A percentile compares a stretch with the other conserved stretches of the same genome.
phyloP scores from a whole-genome alignment of 169 alveolate genomes.

The Hepatocystis sp. region DNA sequence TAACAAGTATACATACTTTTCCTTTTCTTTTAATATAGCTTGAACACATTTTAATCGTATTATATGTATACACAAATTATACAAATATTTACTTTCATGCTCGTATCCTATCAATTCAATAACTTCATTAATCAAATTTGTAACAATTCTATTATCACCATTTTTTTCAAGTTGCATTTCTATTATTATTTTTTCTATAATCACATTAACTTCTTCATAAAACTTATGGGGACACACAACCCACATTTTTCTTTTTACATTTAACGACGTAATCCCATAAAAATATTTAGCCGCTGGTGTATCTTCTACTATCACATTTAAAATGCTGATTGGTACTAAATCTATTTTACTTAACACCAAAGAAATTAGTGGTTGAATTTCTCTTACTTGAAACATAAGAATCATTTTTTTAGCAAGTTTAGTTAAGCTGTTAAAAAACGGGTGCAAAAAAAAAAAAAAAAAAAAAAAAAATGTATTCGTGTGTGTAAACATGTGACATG shows the following conservation, averaged over 20 bases:
- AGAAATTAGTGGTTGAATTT: slow-evolving; percentile 83
- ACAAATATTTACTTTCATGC: slow-evolving; percentile 30
- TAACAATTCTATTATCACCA: slow-evolving; percentile 11
- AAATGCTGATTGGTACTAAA: slow-evolving; percentile 79
- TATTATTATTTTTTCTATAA: slow-evolving; percentile 58
- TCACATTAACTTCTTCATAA: slow-evolving; percentile 51
- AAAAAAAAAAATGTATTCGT: too few relatives aligned
- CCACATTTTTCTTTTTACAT: slow-evolving; percentile 73
- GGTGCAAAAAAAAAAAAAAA: too few relatives aligned
- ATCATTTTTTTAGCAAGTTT: slow-evolving; percentile 83
- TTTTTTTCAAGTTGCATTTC: slow-evolving; percentile 43
- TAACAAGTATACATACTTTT: slow-evolving; percentile 1
- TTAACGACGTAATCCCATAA: slow-evolving; percentile 76
- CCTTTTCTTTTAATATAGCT: slow-evolving; percentile 27
- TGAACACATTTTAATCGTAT: slow-evolving; percentile 57
- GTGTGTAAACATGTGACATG: not conserved
- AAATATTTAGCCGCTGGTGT: slow-evolving; percentile 82
- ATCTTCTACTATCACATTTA: slow-evolving; percentile 79
- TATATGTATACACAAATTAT: slow-evolving; percentile 69
- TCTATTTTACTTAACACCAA: slow-evolving; percentile 78
- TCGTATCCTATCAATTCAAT: slow-evolving; percentile 53
- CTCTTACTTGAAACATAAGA: slow-evolving; percentile 84
- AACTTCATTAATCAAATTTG: slow-evolving; percentile 24
- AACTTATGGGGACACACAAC: slow-evolving; percentile 41
- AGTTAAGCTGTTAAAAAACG: slow-evolving; percentile 11